Evolutionary conservation across 1,284 basidiomycete species (phyloP).

Genomic region (Ceratobasidium sp.): DNA sequence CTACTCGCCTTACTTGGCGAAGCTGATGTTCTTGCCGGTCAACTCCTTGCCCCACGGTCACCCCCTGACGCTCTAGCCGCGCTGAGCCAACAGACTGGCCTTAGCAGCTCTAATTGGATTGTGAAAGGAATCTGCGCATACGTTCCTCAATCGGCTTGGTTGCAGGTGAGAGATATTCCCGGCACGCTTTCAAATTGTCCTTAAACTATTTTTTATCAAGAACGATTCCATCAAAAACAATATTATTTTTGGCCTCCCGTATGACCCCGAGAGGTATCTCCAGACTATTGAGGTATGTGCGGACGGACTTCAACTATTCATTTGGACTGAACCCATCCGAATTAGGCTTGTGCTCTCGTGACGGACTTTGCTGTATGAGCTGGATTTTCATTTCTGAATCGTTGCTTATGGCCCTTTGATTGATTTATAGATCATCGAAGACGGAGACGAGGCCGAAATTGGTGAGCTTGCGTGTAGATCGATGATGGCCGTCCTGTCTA

Average conservation of each 20-base stretch:
- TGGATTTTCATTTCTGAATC: not conserved
- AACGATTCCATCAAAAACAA: constrained; percentile 96
- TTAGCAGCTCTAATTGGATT: constrained; percentile 73
- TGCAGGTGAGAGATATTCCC: constrained; percentile 20
- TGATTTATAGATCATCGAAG: constrained; percentile 85
- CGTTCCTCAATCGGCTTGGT: constrained; percentile 80
- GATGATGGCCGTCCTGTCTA: not conserved
- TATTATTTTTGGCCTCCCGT: constrained; percentile 89
- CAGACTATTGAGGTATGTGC: constrained; percentile 71
- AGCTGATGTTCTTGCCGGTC: constrained; percentile 84
- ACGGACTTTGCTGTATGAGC: constrained; percentile 63
- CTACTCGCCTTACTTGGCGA: constrained; percentile 89
- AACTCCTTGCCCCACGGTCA: constrained; percentile 83
- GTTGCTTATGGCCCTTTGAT: not conserved
- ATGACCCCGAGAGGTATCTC: constrained; percentile 79
- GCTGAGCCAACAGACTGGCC: constrained; percentile 57
- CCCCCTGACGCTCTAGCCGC: constrained; percentile 79
- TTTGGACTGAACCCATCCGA: not conserved
- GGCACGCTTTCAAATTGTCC: not conserved
- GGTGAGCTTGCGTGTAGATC: constrained; percentile 56
- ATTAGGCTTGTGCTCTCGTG: constrained; percentile 69
- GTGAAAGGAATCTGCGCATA: constrained; percentile 84
- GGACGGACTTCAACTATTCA: not conserved
- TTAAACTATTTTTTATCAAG: constrained; percentile 66
- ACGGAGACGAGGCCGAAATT: constrained; percentile 93